These are phyloP conservation scores for Leucaena leucocephala DNA, from an alignment of 306 rosid genomes.

Conservation along the genomic window DNA sequence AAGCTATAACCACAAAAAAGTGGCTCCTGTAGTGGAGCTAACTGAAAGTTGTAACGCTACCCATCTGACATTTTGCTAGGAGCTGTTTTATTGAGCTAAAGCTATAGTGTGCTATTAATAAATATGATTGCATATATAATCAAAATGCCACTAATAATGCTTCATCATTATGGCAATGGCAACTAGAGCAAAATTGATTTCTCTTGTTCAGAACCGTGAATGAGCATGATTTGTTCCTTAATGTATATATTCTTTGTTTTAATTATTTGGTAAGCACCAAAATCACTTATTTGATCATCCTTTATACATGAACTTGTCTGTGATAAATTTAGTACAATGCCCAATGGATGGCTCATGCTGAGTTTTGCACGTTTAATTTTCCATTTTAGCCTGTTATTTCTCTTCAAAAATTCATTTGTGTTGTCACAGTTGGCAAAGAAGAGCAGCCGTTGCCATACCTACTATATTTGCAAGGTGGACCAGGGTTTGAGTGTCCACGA, in stretches of 20 bases:
- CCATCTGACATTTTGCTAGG: neutral
- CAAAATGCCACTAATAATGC: neutral
- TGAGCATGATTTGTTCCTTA: neutral
- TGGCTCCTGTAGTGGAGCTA: neutral
- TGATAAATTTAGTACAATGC: constrained; percentile 4
- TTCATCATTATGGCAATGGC: neutral
- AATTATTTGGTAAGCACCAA: neutral
- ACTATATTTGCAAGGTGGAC: constrained; percentile 93
- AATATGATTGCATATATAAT: neutral
- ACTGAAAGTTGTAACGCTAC: neutral
- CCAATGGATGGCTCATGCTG: constrained; percentile 27
- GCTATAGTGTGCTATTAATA: neutral
- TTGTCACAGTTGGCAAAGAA: constrained; percentile 80
- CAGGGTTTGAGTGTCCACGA: constrained; percentile 80
- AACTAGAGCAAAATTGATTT: neutral
- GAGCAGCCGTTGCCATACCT: constrained; percentile 74
- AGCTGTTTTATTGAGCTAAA: neutral
- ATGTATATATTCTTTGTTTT: neutral
- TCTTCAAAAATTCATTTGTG: constrained; percentile 29
- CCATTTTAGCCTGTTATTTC: constrained; percentile 17
- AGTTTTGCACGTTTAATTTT: constrained; percentile 16
- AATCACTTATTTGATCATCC: neutral
- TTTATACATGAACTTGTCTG: neutral
- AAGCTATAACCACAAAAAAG: neutral
- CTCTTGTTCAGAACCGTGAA: neutral